phyloP scores from a whole-genome alignment of 805 yeast species.

The Saccharomyces paradoxus region DNA sequence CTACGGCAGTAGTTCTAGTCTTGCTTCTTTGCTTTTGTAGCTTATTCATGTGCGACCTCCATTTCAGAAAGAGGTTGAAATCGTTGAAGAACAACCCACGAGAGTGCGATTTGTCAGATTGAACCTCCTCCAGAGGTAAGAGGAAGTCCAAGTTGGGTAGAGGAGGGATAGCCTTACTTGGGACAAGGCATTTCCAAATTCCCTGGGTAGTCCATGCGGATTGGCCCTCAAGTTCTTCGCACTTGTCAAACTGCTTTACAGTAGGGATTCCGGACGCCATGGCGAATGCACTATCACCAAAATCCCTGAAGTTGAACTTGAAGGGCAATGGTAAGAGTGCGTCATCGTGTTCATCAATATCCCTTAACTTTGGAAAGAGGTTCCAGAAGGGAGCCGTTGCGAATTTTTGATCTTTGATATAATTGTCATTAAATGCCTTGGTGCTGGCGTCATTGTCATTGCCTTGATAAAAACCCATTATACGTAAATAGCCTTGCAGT shows the following conservation, averaged over 20 bases:
- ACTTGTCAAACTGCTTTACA: constrained; percentile 48
- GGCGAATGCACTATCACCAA: background rate
- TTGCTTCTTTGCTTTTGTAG: constrained; percentile 15
- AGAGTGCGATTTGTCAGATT: constrained; percentile 35
- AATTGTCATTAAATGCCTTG: background rate
- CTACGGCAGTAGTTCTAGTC: background rate
- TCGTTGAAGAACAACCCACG: constrained; percentile 57
- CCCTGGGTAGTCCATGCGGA: constrained; percentile 81
- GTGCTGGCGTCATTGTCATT: background rate
- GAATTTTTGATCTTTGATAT: background rate
- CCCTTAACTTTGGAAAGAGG: background rate
- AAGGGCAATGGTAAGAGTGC: background rate
- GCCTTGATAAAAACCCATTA: background rate
- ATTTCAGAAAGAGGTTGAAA: constrained; percentile 55
- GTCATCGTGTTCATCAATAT: background rate
- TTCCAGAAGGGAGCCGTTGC: background rate
- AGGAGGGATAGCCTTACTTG: constrained; percentile 29
- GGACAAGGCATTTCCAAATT: constrained; percentile 86
- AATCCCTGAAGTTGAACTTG: background rate
- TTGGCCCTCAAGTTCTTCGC: constrained; percentile 57
- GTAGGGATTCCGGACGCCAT: constrained; percentile 36
- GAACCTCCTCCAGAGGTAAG: constrained; percentile 54
- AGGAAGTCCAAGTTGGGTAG: constrained; percentile 29
- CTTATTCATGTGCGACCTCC: constrained; percentile 52
- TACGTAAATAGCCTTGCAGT: background rate